Conservation (phyloP, 805 yeast genomes). For the Zygoascus tannicola region DNA sequence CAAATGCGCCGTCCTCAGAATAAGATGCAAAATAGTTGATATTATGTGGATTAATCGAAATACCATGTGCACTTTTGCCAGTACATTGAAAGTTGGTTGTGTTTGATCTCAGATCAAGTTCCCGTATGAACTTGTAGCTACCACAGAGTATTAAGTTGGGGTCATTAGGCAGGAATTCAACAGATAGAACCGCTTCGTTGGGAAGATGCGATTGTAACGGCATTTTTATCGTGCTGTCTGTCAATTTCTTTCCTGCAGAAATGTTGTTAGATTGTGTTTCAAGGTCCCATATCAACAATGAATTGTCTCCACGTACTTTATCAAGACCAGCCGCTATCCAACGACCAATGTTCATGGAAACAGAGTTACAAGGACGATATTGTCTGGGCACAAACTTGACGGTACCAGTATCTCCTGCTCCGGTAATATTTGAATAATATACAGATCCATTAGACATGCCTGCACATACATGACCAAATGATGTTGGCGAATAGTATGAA, state of each 20-base stretch:
- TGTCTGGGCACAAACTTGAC: constrained; percentile 49
- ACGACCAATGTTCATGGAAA: constrained; percentile 58
- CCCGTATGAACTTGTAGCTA: constrained; percentile 66
- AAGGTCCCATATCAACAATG: constrained; percentile 74
- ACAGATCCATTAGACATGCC: constrained; percentile 69
- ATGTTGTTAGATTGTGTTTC: constrained; percentile 25
- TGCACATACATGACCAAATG: constrained; percentile 47
- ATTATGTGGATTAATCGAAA: constrained; percentile 61
- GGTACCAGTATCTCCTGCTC: constrained; percentile 5
- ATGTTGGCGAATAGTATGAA: constrained; percentile 47
- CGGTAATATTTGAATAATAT: constrained; percentile 48
- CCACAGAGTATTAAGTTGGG: constrained; percentile 55
- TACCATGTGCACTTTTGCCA: constrained; percentile 60
- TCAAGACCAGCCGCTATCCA: constrained; percentile 73
- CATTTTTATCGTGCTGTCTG: neutral
- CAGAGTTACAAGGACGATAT: constrained; percentile 62
- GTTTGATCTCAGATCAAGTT: constrained; percentile 64
- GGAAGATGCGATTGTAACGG: constrained; percentile 42
- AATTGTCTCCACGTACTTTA: constrained; percentile 63
- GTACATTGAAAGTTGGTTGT: constrained; percentile 49
- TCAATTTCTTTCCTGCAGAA: constrained; percentile 28
- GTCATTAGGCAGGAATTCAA: constrained; percentile 55
- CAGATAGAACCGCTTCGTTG: constrained; percentile 65
- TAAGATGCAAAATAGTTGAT: constrained; percentile 60
- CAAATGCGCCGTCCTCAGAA: constrained; percentile 76